These are phyloP conservation scores for Oryza meyeriana DNA, from an alignment of 176 grass and related monocot species.

Conservation along the genomic window DNA sequence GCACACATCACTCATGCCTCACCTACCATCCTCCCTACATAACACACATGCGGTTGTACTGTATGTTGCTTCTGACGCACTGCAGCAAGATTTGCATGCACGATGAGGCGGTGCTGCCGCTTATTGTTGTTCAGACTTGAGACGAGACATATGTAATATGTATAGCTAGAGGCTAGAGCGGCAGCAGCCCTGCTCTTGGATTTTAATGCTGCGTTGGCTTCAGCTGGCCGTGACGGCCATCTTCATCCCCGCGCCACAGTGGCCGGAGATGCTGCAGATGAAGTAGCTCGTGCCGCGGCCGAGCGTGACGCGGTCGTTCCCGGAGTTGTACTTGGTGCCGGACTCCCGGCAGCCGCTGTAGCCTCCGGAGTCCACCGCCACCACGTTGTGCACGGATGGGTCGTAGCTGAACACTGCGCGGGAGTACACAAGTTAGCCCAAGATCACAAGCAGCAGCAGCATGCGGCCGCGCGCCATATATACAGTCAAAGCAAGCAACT, in stretches of 20 bases:
- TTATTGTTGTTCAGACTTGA: background rate
- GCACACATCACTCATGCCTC: constrained; percentile 17
- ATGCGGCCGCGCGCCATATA: too few relatives aligned
- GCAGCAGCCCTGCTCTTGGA: background rate
- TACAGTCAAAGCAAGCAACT: too few relatives aligned
- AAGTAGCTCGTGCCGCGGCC: constrained; percentile 59
- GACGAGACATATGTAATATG: background rate
- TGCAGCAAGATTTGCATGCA: background rate
- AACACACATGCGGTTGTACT: background rate
- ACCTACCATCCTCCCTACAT: constrained; percentile 15
- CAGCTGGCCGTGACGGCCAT: constrained; percentile 51
- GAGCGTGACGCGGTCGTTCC: constrained; percentile 60
- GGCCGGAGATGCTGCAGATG: constrained; percentile 66
- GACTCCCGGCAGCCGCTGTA: constrained; percentile 58
- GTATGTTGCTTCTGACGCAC: background rate
- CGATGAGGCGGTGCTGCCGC: background rate
- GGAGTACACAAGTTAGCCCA: background rate
- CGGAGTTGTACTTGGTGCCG: constrained; percentile 43
- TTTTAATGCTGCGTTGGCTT: background rate
- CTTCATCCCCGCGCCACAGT: constrained; percentile 76
- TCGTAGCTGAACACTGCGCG: constrained; percentile 71
- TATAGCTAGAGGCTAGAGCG: background rate
- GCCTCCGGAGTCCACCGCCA: constrained; percentile 49
- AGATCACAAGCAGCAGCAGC: background rate
- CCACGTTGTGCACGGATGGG: constrained; percentile 63